A percentile compares a stretch with the other conserved stretches of the same genome.
Evolutionary conservation across 129 eudicot genomes (phyloP).

Genomic region (Arctium lappa): DNA sequence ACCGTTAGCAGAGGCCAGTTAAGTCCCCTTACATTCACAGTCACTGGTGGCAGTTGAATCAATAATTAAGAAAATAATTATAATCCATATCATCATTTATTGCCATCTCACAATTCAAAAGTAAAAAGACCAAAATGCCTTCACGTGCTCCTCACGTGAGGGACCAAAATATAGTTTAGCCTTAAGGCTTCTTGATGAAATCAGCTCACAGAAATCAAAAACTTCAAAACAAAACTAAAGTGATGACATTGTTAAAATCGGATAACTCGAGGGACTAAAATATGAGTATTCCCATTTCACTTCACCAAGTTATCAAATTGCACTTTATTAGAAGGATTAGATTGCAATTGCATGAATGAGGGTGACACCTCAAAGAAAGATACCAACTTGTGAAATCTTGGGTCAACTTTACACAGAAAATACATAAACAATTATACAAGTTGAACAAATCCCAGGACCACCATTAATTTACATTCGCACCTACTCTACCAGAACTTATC

Average conservation of each 20-base stretch:
- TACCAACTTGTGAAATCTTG: constrained; percentile 14
- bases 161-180: neutral
- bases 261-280: neutral
- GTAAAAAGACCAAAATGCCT: neutral
- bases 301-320: constrained; percentile 25
- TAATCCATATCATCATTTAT: neutral
- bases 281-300: neutral
- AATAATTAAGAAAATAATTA: neutral
- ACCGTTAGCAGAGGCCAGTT: neutral
- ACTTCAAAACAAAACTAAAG: neutral
- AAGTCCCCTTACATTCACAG: neutral
- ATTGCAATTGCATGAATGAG: constrained; percentile 24
- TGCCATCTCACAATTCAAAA: neutral
- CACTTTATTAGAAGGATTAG: constrained; percentile 20
- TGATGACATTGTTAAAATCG: neutral
- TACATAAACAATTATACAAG: constrained; percentile 21
- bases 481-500: constrained; percentile 47
- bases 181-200: too few relatives aligned
- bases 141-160: neutral
- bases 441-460: constrained; percentile 48
- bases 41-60: neutral
- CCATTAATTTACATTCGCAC: constrained; percentile 39
- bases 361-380: constrained; percentile 31
- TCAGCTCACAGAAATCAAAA: neutral
- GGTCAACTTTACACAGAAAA: constrained; percentile 20